Percentiles rank a stretch among this genome's conserved stretches.
Conservation (phyloP, 495 filamentous ascomycete genomes). For the Talaromyces stipitatus region DNA sequence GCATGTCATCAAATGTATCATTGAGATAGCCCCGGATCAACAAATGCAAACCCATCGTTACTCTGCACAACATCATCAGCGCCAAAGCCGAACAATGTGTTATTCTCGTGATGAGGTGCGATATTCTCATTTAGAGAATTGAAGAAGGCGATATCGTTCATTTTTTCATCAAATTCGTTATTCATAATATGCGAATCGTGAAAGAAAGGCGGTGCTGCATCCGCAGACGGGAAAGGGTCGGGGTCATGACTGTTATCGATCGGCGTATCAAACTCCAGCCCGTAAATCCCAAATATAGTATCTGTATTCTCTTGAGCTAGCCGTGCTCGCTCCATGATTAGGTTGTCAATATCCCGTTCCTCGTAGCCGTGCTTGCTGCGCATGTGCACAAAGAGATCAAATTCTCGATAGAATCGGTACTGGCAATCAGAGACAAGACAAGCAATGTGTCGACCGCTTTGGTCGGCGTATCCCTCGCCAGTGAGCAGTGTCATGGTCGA, state of each 20-base stretch:
- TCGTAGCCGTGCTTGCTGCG: constrained; percentile 40
- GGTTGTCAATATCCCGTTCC: constrained; percentile 42
- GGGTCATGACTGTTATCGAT: background rate
- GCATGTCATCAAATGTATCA: background rate
- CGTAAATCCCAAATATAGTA: constrained; percentile 34
- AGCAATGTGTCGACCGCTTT: constrained; percentile 43
- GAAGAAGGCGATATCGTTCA: constrained; percentile 18
- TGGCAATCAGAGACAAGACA: constrained; percentile 49
- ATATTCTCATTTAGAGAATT: background rate
- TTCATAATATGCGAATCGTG: constrained; percentile 10
- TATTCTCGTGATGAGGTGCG: background rate
- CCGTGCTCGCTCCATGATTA: constrained; percentile 36
- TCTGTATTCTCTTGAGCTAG: constrained; percentile 23
- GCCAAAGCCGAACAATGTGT: background rate
- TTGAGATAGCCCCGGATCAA: background rate
- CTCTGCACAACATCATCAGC: background rate
- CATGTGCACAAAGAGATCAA: constrained; percentile 63
- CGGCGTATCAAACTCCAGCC: constrained; percentile 28
- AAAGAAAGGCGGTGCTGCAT: background rate
- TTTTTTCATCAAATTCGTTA: constrained; percentile 38
- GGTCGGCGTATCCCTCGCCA: constrained; percentile 48
- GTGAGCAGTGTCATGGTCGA: constrained; percentile 46
- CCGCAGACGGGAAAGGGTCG: background rate
- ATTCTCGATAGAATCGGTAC: constrained; percentile 55
- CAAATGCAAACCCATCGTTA: background rate